Percentiles rank a stretch among this genome's conserved stretches.
Evolutionary conservation across 202 grass and related monocot species (phyloP).

Genomic region (Digitaria exilis): DNA sequence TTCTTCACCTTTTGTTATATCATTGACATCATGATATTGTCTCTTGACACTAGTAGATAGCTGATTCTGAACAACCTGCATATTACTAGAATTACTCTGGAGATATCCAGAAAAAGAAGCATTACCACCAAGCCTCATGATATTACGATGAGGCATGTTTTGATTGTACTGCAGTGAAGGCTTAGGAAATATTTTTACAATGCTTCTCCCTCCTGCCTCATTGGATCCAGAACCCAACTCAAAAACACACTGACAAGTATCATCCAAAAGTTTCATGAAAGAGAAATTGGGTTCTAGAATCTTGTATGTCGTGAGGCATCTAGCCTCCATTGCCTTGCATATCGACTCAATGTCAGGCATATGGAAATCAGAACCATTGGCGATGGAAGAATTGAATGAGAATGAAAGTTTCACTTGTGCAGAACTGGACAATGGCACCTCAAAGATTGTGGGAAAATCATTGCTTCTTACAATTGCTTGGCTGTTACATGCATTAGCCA

Average conservation of each 20-base stretch:
- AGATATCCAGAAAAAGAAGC: slow-evolving; percentile 16
- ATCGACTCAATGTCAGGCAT: slow-evolving; percentile 58
- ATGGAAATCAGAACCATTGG: slow-evolving; percentile 55
- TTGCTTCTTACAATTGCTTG: slow-evolving; percentile 36
- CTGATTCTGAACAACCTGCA: slow-evolving; percentile 38
- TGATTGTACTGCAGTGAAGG: slow-evolving; percentile 35
- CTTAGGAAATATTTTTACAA: slow-evolving; percentile 42
- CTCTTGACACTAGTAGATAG: slow-evolving; percentile 11
- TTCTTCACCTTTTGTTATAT: slow-evolving; percentile 90
- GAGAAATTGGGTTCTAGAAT: slow-evolving; percentile 65
- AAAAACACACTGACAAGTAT: slow-evolving; percentile 68
- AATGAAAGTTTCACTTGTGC: slow-evolving; percentile 68
- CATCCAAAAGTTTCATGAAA: slow-evolving; percentile 68
- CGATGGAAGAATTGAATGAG: slow-evolving; percentile 47
- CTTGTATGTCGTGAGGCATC: slow-evolving; percentile 67
- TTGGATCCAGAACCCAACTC: slow-evolving; percentile 50
- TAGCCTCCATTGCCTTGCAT: slow-evolving; percentile 68
- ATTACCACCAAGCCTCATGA: slow-evolving; percentile 21
- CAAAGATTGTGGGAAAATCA: slow-evolving; percentile 41
- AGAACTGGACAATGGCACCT: slow-evolving; percentile 60
- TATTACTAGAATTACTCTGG: slow-evolving; percentile 34
- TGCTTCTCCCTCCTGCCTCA: slow-evolving; percentile 38
- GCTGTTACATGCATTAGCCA: slow-evolving; percentile 25
- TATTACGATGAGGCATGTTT: slow-evolving; percentile 26
- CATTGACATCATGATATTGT: slow-evolving; percentile 57